Base-by-base conservation (phyloP, 169 alveolate genomes). In the Cryptosporidium parvum region DNA sequence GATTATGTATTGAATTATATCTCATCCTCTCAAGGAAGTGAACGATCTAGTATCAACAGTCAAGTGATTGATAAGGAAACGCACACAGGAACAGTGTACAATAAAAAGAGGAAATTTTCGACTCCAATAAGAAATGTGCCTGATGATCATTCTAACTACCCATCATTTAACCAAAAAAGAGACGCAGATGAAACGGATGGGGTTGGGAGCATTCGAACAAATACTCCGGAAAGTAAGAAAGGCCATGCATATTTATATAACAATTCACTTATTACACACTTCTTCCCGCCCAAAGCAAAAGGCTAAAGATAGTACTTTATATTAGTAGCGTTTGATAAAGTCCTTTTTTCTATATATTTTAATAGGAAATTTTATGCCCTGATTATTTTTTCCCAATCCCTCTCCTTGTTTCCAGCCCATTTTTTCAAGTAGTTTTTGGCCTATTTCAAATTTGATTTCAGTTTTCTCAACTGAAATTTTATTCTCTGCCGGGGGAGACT, bases 371-470 rank as follows among this genome's bases (percentile, higher is more conserved):
- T n/a, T 80, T 62, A 80, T 80, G n/a, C 89, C 89, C 18, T 80
- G 89, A 2, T 35, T 65, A 65, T 80, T 44, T 42, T 80, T 80
- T 2, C 89, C 89, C 18, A 80, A 35, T 12, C 89, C 89, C 45
- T 80, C 69, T 39, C 89, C 89, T 37, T 80, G 80, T 23, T 12
- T 80, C 89, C 89, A 80, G 12, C 89, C 89, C 89, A 80, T 80
- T 39, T 48, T 59, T 59, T 80, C 80, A 44, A 80, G 56, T 6
- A 80, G 62, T 53, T 65, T 80, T 29, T 39, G 39, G 10, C 89
- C 89, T 26, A 80, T 58, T 61, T 26, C 42, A 5, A 65, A 23
- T n/a, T 23, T 48, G 9, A 21, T 52, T 52, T 52, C 45, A 12
- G 21, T 58, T 29, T 62, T 42, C 35, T 26, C 16, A 8, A 16